A percentile compares a stretch with the other conserved stretches of the same genome.
Conservation (phyloP, 2,329 filamentous ascomycete species). For the Beauveria scarabaeidicola region DNA sequence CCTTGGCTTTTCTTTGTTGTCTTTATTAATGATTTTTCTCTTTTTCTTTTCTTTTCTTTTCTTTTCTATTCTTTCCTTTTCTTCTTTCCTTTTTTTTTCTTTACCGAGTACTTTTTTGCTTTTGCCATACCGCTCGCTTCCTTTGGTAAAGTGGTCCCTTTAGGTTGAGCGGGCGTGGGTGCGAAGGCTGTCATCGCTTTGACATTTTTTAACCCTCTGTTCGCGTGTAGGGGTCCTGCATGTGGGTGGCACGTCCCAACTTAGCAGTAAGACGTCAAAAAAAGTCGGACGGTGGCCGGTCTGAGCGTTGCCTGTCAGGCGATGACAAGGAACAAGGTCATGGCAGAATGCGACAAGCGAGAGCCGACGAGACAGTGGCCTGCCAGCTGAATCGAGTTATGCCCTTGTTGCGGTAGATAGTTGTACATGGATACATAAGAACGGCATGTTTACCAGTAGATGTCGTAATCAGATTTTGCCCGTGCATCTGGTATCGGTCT, state of each 20-base stretch:
- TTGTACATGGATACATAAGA: neutral
- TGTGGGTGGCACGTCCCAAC: neutral
- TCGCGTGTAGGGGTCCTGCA: neutral
- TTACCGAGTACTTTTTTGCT: neutral
- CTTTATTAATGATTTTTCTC: too few relatives aligned
- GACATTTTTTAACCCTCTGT: neutral
- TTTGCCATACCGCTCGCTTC: neutral
- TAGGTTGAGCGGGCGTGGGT: neutral
- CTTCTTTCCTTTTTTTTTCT: neutral
- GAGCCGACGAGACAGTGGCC: neutral
- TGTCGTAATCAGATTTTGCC: neutral
- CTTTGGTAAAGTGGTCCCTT: neutral
- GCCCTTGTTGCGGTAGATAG: too few relatives aligned
- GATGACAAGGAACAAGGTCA: neutral
- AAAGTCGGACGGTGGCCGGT: neutral
- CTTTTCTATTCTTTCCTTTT: neutral
- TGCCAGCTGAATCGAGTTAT: neutral
- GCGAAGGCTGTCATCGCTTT: neutral
- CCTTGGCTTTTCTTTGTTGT: neutral
- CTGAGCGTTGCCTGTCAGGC: slow-evolving; percentile 6
- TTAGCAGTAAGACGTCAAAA: neutral
- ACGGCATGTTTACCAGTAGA: neutral
- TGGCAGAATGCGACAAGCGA: neutral
- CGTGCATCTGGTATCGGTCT: neutral
- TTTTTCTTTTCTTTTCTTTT: neutral